These are phyloP conservation scores for Backusella tarrabulga DNA, from an alignment of 192 early-diverging fungal species.

Conservation along the genomic window DNA sequence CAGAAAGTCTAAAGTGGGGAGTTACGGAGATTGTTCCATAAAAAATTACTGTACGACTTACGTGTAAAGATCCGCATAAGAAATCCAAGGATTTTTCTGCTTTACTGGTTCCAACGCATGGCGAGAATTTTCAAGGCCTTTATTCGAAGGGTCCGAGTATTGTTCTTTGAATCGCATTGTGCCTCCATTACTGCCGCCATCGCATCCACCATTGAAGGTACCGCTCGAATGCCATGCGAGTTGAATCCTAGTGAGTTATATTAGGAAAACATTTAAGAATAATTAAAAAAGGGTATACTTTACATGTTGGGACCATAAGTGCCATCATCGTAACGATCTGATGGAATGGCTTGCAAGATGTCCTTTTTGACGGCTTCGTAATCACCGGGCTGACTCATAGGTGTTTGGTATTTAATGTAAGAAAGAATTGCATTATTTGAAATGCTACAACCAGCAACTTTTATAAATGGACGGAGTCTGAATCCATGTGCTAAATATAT, in stretches of 20 bases:
- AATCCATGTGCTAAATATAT: neutral
- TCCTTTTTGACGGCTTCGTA: conserved; percentile 38
- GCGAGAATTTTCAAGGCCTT: conserved; percentile 51
- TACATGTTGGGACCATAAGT: conserved; percentile 63
- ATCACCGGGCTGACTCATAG: conserved; percentile 25
- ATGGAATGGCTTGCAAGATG: conserved; percentile 34
- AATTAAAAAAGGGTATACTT: neutral
- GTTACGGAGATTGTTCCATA: neutral
- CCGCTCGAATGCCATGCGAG: conserved; percentile 65
- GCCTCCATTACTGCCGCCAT: conserved; percentile 67
- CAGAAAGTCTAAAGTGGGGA: conserved; percentile 45
- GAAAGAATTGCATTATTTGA: conserved; percentile 13
- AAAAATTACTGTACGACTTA: conserved; percentile 3
- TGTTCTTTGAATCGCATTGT: conserved; percentile 64
- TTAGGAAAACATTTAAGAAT: conserved; percentile 21
- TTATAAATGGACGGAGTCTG: neutral
- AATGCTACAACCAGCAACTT: neutral
- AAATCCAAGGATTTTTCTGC: conserved; percentile 56
- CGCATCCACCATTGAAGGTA: conserved; percentile 56
- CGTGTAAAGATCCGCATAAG: conserved; percentile 78
- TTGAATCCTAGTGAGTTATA: conserved; percentile 24
- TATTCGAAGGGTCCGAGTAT: conserved; percentile 63
- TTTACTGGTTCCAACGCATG: conserved; percentile 61
- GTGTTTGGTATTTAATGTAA: conserved; percentile 23
- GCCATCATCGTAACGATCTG: conserved; percentile 53